Conservation (phyloP, 371 early-diverging fungal species). For the Sporodiniella umbellata region DNA sequence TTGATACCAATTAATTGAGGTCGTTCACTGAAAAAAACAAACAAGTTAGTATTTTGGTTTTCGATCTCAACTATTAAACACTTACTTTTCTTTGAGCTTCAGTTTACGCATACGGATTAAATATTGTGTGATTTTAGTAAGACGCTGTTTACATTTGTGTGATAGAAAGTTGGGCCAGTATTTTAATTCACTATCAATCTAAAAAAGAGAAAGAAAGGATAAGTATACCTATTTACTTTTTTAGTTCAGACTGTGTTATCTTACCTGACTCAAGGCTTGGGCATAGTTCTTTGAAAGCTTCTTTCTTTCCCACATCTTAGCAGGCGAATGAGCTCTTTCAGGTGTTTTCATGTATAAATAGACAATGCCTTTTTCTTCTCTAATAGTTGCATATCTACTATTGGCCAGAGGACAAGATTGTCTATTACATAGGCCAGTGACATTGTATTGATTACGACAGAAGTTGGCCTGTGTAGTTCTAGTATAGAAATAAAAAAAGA, state of each 20-base stretch:
- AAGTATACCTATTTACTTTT: background rate
- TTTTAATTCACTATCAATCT: conserved; percentile 92
- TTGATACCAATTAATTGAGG: conserved; percentile 86
- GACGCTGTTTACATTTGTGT: conserved; percentile 98
- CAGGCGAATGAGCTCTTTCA: conserved; percentile 95
- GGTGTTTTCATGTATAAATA: conserved; percentile 97
- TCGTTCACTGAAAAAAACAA: conserved; percentile 30
- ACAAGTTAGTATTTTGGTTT: background rate
- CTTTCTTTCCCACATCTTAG: conserved; percentile 94
- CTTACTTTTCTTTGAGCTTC: conserved; percentile 77
- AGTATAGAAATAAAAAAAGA: conserved; percentile 2
- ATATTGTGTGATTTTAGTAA: conserved; percentile 97
- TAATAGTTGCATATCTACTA: conserved; percentile 97
- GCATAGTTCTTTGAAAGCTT: conserved; percentile 93
- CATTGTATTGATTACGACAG: conserved; percentile 98
- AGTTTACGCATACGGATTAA: conserved; percentile 93
- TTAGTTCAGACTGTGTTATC: background rate
- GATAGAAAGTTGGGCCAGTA: conserved; percentile 92
- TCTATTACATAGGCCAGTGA: conserved; percentile 97
- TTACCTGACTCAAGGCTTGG: conserved; percentile 83
- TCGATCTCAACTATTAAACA: background rate
- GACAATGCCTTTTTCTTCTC: conserved; percentile 84
- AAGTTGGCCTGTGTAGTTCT: conserved; percentile 86
- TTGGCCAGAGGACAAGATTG: conserved; percentile 99
- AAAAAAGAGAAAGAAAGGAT: too few species aligned